phyloP scores from a whole-genome alignment of 345 rosid species.

The Microcos paniculata region DNA sequence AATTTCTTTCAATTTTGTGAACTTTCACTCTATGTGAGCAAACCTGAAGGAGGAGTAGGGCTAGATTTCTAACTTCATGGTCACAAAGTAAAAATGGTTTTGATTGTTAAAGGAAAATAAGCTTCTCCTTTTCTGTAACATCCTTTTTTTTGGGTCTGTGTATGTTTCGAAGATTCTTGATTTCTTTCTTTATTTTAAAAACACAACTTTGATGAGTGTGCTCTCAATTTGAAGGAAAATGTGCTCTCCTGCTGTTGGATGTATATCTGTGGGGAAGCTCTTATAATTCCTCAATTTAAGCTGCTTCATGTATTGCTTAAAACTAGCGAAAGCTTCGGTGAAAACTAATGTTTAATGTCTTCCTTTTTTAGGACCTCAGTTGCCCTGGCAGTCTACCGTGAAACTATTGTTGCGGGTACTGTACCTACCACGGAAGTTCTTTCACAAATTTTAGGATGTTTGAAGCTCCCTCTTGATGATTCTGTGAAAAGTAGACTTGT shows the following conservation, averaged over 20 bases:
- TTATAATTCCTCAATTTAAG: no score
- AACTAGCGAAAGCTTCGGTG: background rate
- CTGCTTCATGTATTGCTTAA: background rate
- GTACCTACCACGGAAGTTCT: constrained; percentile 72
- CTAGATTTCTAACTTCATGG: background rate
- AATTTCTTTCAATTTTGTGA: background rate
- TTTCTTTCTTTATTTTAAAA: no score
- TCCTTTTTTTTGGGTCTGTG: background rate
- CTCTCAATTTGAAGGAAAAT: no score
- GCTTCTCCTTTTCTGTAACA: no score
- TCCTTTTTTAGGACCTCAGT: constrained; percentile 58
- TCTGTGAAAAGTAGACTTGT: constrained; percentile 58
- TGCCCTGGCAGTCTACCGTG: constrained; percentile 76
- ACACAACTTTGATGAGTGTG: no score
- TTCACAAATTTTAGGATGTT: constrained; percentile 85
- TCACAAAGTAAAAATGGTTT: background rate
- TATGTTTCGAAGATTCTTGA: no score
- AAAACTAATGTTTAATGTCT: constrained; percentile 16
- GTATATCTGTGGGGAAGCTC: no score
- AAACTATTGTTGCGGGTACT: constrained; percentile 57
- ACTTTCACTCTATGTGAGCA: background rate
- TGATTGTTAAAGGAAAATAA: background rate
- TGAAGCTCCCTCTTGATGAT: constrained; percentile 71
- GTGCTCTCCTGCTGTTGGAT: no score
- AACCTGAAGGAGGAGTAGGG: background rate